phyloP scores from a whole-genome alignment of 2,329 filamentous ascomycete genomes.

The Stromatinia cepivora region DNA sequence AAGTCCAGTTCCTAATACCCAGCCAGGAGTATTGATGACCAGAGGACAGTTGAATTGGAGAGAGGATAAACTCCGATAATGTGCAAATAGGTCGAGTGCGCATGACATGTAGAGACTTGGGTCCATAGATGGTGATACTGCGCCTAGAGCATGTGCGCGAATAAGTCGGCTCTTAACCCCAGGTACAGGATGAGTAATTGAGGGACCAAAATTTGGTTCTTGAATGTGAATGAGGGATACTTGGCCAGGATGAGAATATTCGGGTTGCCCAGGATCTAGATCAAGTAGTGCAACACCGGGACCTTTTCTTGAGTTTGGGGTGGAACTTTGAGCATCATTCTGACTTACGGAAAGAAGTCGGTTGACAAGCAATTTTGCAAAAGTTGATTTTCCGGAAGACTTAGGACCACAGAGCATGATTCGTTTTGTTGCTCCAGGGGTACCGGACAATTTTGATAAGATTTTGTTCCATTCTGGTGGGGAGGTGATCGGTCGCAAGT shows the following conservation, averaged over 20 bases:
- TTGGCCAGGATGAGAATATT: constrained; percentile 69
- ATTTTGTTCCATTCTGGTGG: constrained; percentile 60
- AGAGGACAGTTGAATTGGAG: constrained; percentile 53
- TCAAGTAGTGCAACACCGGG: constrained; percentile 59
- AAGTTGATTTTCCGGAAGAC: constrained; percentile 74
- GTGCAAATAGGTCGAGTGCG: constrained; percentile 59
- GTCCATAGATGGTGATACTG: constrained; percentile 64
- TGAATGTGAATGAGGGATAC: constrained; percentile 65
- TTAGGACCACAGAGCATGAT: constrained; percentile 69
- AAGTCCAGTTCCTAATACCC: constrained; percentile 70
- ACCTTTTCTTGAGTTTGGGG: constrained; percentile 22
- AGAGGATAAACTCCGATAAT: constrained; percentile 51
- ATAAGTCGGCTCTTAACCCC: constrained; percentile 46
- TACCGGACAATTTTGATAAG: constrained; percentile 36
- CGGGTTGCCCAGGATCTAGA: constrained; percentile 75
- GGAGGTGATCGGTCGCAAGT: constrained; percentile 56
- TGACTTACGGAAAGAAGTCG: constrained; percentile 50
- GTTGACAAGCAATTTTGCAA: constrained; percentile 66
- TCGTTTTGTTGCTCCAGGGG: constrained; percentile 43
- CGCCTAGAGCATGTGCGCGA: constrained; percentile 65
- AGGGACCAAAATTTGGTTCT: constrained; percentile 62
- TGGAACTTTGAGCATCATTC: not conserved
- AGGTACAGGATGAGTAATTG: constrained; percentile 61
- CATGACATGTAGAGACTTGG: constrained; percentile 66
- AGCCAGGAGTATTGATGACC: constrained; percentile 73